phyloP scores from a whole-genome alignment of 2,329 filamentous ascomycete species.

The Cordyceps pruinosa region DNA sequence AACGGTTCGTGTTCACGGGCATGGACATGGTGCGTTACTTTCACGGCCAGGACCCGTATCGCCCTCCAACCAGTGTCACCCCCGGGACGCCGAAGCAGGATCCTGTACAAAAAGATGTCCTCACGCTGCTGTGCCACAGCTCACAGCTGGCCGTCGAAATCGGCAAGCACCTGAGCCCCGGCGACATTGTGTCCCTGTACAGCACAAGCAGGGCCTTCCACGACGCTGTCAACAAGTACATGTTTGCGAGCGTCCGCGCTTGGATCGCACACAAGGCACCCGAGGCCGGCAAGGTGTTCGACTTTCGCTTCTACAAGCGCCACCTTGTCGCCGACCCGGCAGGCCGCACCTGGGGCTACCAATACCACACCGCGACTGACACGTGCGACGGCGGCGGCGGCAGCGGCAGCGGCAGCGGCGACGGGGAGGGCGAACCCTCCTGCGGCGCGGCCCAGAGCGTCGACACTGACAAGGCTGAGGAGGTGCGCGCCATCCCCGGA shows the following conservation, averaged over 20 bases:
- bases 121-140: conserved; percentile 36
- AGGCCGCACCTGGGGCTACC: conserved; percentile 32
- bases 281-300: conserved; percentile 50
- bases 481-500: conserved; percentile 49
- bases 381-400: background rate
- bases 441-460: background rate
- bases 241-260: conserved; percentile 50
- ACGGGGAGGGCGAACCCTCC: too few relatives aligned
- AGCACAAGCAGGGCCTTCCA: conserved; percentile 58
- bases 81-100: background rate
- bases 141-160: conserved; percentile 50
- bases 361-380: conserved; percentile 12
- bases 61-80: too few relatives aligned
- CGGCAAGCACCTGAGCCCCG: conserved; percentile 44
- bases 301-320: conserved; percentile 50
- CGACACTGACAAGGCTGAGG: conserved; percentile 14
- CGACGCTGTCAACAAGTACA: conserved; percentile 49
- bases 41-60: conserved; percentile 24
- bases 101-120: conserved; percentile 20
- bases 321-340: conserved; percentile 56
- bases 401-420: too few relatives aligned
- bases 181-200: conserved; percentile 58
- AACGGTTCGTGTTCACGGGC: conserved; percentile 25
- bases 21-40: conserved; percentile 24
- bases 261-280: conserved; percentile 50